These are phyloP conservation scores for Lentinula edodes DNA, from an alignment of 768 basidiomycete species.

Conservation along the genomic window DNA sequence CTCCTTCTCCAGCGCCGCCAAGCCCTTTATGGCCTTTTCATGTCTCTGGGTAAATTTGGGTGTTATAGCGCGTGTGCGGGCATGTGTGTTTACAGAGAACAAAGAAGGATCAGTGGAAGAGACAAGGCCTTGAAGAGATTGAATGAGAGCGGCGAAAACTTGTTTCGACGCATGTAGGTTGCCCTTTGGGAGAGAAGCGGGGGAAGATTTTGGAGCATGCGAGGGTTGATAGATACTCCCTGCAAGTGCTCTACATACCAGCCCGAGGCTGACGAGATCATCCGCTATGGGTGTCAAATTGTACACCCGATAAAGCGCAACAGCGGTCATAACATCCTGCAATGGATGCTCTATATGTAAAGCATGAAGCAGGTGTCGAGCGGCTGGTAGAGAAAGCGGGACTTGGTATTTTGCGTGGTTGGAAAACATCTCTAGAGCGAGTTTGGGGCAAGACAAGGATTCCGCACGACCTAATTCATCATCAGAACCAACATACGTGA, in stretches of 20 bases:
- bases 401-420: constrained; percentile 42
- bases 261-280: constrained; percentile 35
- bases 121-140: not conserved
- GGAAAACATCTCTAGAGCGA: constrained; percentile 38
- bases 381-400: constrained; percentile 30
- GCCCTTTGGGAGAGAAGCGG: not conserved
- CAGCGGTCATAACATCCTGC: constrained; percentile 28
- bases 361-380: constrained; percentile 35
- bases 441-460: constrained; percentile 33
- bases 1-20: not conserved
- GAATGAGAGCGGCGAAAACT: constrained; percentile 3
- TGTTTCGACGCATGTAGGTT: not conserved
- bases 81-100: not conserved
- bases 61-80: not conserved
- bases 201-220: not conserved
- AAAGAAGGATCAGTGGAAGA: not conserved
- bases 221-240: constrained; percentile 14
- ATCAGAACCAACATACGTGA: not conserved
- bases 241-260: constrained; percentile 36
- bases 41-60: not conserved
- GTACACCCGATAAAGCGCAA: constrained; percentile 35
- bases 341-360: constrained; percentile 29
- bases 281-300: constrained; percentile 33
- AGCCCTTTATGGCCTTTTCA: not conserved
- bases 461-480: constrained; percentile 32